Evolutionary conservation across 2,329 filamentous ascomycete species (phyloP), one percentile per base, ranked within the genome.

Genomic region (Trichoderma polysporum): DNA sequence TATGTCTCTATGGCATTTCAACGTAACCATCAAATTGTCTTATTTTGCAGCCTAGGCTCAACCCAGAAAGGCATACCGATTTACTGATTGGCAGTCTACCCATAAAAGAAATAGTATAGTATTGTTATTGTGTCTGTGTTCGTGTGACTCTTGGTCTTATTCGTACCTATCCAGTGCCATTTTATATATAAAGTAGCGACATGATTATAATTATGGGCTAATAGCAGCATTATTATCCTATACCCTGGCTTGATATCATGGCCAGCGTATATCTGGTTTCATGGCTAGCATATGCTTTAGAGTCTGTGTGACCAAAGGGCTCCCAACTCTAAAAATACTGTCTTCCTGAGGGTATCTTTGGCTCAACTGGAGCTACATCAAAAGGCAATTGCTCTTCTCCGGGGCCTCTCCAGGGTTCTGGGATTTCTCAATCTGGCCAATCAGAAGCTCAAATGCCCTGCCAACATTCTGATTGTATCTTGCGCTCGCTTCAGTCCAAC

Each of bases 401-500:
- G 92, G 84, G 8, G 93, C 90, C 80, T 97, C 92, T 74, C 89
- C 89, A 1, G 94, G 94, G 76, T 96, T 97, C 80, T 97, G 91
- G 29, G 90, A 89, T 81, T 96, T 97, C 81, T 99, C 95, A 70
- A 99, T 94, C 83, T 98, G 92, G 57, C 86, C 92, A 74, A 99
- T 93, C 83, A 99, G 90, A 70, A 96, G 85, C 80, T 98, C 94
- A 76, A 99, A 99, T 2, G 93, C 92, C 79, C 93, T 94, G 73
- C 86, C 85, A 57, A 99, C 95, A 77, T 98, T 97, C 82, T 94
- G 92, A 78, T 97, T 94, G 80, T 95, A 96, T 67, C 94, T 88
- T 31, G 95, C 95, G 76, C 92, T 96, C 66, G 95, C 93, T 81
- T 99, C 95, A 56, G 93, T 97, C 87, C 93, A 97, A 41, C 91